A percentile compares a stretch with the other conserved stretches of the same genome.
phyloP scores from a whole-genome alignment of 2,329 filamentous ascomycete species.

The Delphinella strobiligena region DNA sequence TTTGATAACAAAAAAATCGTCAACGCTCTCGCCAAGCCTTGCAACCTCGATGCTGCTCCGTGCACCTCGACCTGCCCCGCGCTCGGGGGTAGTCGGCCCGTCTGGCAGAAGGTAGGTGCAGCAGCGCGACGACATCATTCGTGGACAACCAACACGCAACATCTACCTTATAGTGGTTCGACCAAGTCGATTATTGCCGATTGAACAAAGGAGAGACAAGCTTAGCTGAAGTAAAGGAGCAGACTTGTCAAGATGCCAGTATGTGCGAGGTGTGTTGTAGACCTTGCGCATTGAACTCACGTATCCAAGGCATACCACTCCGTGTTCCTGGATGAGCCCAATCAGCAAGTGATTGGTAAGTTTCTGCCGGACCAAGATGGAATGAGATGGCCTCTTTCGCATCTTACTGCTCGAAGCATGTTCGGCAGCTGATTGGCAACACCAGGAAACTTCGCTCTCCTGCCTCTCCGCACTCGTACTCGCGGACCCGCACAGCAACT shows the following conservation, averaged over 20 bases:
- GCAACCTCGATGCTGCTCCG: constrained; percentile 1
- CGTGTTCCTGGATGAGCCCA: constrained; percentile 77
- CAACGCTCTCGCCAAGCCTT: not conserved
- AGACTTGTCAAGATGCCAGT: constrained; percentile 5
- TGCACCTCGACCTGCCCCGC: constrained; percentile 1
- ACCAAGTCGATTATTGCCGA: too few species aligned
- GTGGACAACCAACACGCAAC: not conserved
- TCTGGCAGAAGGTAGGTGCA: not conserved
- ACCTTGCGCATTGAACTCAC: not conserved
- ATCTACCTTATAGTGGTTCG: too few species aligned
- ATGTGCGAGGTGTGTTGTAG: not conserved
- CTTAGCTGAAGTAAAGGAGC: not conserved
- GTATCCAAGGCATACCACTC: constrained; percentile 78
- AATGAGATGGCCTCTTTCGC: too few species aligned
- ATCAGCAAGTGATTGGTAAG: constrained; percentile 52
- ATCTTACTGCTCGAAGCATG: too few species aligned
- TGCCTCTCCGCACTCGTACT: constrained; percentile 87
- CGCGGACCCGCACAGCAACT: constrained; percentile 91
- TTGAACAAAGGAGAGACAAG: not conserved
- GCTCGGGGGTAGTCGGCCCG: not conserved
- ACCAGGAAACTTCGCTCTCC: constrained; percentile 80
- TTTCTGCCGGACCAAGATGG: not conserved
- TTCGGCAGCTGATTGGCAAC: too few species aligned
- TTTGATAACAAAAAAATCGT: not conserved
- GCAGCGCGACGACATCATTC: not conserved